A percentile compares a stretch with the other conserved stretches of the same genome.
Evolutionary conservation across 139 green algal genomes (phyloP).

Genomic region (Astrephomene gubernaculifera): DNA sequence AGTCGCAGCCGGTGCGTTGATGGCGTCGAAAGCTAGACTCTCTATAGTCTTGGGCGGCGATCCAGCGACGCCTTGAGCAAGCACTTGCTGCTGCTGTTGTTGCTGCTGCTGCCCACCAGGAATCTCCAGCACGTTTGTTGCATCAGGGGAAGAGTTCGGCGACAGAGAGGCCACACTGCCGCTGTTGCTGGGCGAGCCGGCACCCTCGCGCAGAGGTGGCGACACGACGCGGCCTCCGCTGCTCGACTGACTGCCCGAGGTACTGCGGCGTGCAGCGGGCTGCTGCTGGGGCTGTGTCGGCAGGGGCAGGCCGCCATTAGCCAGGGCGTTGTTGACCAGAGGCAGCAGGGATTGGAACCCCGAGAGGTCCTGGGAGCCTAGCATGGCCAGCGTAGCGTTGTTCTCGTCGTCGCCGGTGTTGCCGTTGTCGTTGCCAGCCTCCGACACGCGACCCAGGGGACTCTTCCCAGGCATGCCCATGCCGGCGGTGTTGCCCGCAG

Average conservation of each 20-base stretch:
- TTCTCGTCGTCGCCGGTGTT: background rate
- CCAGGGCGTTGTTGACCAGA: conserved; percentile 42
- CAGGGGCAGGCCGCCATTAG: background rate
- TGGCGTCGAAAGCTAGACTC: background rate
- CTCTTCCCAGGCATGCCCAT: too few relatives aligned
- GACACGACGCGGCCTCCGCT: conserved; percentile 20
- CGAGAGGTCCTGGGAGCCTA: background rate
- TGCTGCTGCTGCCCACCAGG: background rate
- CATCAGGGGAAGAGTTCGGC: background rate
- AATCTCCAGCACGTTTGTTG: too few relatives aligned
- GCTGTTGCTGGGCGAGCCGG: conserved; percentile 10
- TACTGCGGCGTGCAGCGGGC: conserved; percentile 24
- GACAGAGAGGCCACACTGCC: conserved; percentile 16
- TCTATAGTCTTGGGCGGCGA: background rate
- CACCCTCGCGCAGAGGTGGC: conserved; percentile 5
- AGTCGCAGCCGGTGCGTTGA: background rate
- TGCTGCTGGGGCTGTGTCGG: background rate
- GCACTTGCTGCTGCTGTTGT: background rate
- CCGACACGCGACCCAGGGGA: conserved; percentile 15
- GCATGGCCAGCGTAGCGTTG: background rate
- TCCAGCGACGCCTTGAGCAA: background rate
- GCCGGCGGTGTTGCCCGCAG: background rate
- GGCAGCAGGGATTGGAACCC: conserved; percentile 37
- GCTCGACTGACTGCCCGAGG: background rate
- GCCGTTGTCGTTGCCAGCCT: conserved; percentile 33